Evolutionary conservation across 352 stramenopile genomes (phyloP), one percentile per base, ranked within the genome.

Genomic region (Phytopythium kandeliae): DNA sequence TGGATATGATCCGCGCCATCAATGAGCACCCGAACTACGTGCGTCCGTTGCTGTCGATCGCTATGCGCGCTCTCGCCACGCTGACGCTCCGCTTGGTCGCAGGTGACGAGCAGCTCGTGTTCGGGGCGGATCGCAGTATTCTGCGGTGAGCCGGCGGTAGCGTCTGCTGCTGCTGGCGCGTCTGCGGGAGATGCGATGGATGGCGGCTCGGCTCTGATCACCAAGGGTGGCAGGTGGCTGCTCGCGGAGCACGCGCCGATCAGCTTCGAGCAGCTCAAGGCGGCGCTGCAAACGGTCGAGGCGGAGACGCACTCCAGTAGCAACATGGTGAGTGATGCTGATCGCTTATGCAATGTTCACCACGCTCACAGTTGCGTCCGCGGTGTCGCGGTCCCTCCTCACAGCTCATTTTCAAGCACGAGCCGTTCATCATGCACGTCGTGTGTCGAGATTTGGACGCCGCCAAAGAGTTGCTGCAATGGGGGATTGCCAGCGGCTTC

Each of bases 381-480:
- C 9, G 28, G 9, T 40, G 26, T 42, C 4, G 7, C 26, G 11
- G 28, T 31, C 47, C 33, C 17, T 48, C 9, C 0, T 1, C n/a
- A 12, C 24, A 86, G 66, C 64, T 92, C 57, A 76, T 94, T 36
- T 88, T 97, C 62, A 96, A 97, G 62, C 75, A 92, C 54, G 89
- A 97, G 43, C 88, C 88, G 48, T 95, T 97, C 57, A 95, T 97
- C 51, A 89, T 97, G 77, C 89, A 97, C 69, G 83, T 97, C 4
- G 69, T 90, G 31, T 97, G 87, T 55, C 70, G 82, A 25, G 71
- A 93, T 45, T 30, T 94, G 15, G 71, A 88, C 13, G 62, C 79
- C 1, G 90, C 86, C 7, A 88, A 95, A 47, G 59, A 72, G 15
- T 58, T 97, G 30, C 54, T 96, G 33, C 87, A 95, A 55, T 85